Base-by-base conservation (phyloP, 1,139 yeast species). In the Meyerozyma athensensis region DNA sequence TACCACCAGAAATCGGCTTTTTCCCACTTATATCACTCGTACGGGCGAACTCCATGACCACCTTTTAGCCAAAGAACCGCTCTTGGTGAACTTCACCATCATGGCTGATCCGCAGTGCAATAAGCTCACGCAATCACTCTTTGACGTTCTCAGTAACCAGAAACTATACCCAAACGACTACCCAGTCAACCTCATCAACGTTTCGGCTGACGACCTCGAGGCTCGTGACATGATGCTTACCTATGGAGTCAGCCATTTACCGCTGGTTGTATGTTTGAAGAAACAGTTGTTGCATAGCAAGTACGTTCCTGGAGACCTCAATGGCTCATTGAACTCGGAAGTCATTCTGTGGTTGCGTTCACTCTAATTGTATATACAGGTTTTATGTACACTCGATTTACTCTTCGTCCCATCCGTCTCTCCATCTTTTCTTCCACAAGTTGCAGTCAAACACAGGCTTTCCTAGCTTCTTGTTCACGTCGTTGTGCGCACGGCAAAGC, bases 401-500 rank as follows among this genome's bases (percentile, higher is more conserved):
- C 5, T 14, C 24, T 22, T 68, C 73, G 31, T 78, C 78, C 84
- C 84, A 79, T 0, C 86, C 89, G 49, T 79, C 87, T 50, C 76
- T 79, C 98, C 98, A 92, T 55, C 98, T 78, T 52, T 85, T 79
- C 53, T 81, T 82, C 98, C 98, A 94, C 47, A 86, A 72, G 42
- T 79, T 68, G 54, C 97, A 92, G 56, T 92, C 89, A 55, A 92
- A 92, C 42, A 67, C 66, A 4, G 87, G 89, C 61, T 92, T 92
- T 1, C 95, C 95, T 20, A 90, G 59, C 58, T 89, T 90, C 13
- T 56, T 66, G 58, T 94, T 92, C 19, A 94, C 97, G 30, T 77
- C 86, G 54, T 92, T 92, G 61, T 92, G 98, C 4, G 97, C 97
- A 45, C 81, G 84, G 62, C 98, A 94, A 40, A 92, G 65, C 99